Evolutionary conservation across 2,329 filamentous ascomycete species (phyloP).

Genomic region (Lachnellula subtilissima): DNA sequence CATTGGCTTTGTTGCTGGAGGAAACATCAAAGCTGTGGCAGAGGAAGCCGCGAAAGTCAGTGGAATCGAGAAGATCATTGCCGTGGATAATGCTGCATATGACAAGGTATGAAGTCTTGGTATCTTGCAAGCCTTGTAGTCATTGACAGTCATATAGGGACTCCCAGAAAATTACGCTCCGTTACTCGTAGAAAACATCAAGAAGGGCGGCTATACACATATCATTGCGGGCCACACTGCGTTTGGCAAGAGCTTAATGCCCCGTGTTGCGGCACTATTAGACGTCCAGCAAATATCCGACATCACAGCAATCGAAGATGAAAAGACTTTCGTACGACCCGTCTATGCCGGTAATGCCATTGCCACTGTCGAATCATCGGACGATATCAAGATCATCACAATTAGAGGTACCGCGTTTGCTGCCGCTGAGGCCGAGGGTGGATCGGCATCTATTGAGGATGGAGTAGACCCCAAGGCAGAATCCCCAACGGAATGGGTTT

Average conservation of each 20-base stretch:
- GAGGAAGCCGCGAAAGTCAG: constrained; percentile 83
- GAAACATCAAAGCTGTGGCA: constrained; percentile 68
- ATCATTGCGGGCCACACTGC: constrained; percentile 87
- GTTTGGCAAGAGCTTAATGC: constrained; percentile 93
- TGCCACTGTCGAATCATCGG: constrained; percentile 86
- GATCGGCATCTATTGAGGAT: constrained; percentile 71
- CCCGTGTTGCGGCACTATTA: constrained; percentile 83
- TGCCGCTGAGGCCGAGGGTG: constrained; percentile 63
- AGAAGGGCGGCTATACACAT: constrained; percentile 90
- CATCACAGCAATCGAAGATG: constrained; percentile 77
- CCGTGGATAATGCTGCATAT: constrained; percentile 83
- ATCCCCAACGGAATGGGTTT: constrained; percentile 78
- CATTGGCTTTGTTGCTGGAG: constrained; percentile 83
- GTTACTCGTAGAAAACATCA: constrained; percentile 90
- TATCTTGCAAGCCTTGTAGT: background rate
- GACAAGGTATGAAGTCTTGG: constrained; percentile 62
- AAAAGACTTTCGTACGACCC: constrained; percentile 91
- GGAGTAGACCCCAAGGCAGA: constrained; percentile 78
- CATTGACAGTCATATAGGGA: constrained; percentile 48
- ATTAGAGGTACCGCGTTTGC: constrained; percentile 91
- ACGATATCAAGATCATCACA: constrained; percentile 82
- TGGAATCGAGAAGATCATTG: constrained; percentile 86
- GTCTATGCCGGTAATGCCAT: constrained; percentile 99
- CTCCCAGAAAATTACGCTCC: constrained; percentile 94
- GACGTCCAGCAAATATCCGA: constrained; percentile 94